phyloP scores from a whole-genome alignment of 768 basidiomycete species.

The Hygrophorus russula region DNA sequence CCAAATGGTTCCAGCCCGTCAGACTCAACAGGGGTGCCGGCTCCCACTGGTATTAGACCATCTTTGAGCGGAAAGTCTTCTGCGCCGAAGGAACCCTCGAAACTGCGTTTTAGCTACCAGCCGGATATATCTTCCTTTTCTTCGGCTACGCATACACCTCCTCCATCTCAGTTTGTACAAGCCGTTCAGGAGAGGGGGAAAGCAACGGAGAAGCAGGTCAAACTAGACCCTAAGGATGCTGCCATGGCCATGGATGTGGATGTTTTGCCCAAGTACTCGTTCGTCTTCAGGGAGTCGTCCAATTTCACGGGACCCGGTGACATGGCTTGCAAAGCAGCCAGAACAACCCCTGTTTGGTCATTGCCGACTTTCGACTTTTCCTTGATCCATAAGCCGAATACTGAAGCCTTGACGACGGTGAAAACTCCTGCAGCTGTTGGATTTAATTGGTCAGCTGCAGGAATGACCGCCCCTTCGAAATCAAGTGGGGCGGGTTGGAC shows the following conservation, averaged over 20 bases:
- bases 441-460: slow-evolving; percentile 57
- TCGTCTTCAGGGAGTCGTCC: slow-evolving; percentile 18
- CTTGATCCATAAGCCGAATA: not conserved
- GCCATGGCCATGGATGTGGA: slow-evolving; percentile 2
- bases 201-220: not conserved
- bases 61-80: slow-evolving; percentile 4
- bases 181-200: not conserved
- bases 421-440: slow-evolving; percentile 18
- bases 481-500: slow-evolving; percentile 32
- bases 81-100: slow-evolving; percentile 64
- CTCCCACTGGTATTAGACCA: not conserved
- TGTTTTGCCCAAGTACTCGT: slow-evolving; percentile 7
- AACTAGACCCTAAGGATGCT: slow-evolving; percentile 10
- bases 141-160: slow-evolving; percentile 17
- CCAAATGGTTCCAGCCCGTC: not conserved
- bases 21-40: not conserved
- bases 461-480: slow-evolving; percentile 33
- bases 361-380: slow-evolving; percentile 10
- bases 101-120: slow-evolving; percentile 62
- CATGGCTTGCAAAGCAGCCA: slow-evolving; percentile 24
- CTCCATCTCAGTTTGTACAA: slow-evolving; percentile 7
- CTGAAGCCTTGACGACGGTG: slow-evolving; percentile 4
- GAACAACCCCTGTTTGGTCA: slow-evolving; percentile 18
- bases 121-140: slow-evolving; percentile 29
- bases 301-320: slow-evolving; percentile 13